Conservation (phyloP, 257 asterid species). For the Linderniella brevidens region DNA sequence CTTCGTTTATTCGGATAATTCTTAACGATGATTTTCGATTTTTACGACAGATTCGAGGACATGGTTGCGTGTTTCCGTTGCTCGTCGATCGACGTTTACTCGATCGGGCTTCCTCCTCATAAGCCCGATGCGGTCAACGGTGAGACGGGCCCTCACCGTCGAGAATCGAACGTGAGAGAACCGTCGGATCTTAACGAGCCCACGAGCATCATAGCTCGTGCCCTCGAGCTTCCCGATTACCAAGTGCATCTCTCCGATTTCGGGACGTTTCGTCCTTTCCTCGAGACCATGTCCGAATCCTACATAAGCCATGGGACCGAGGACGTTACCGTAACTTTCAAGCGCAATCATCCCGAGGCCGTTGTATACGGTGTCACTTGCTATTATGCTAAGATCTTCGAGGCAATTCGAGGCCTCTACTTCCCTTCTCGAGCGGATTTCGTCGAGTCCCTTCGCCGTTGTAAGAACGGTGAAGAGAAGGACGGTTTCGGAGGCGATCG, state of each 20-base stretch:
- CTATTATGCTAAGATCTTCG: conserved; percentile 59
- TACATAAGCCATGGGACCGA: too few species aligned
- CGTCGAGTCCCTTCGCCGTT: not conserved
- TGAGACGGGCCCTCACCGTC: too few species aligned
- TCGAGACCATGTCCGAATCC: too few species aligned
- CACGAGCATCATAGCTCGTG: conserved; percentile 50
- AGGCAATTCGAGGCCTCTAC: conserved; percentile 11
- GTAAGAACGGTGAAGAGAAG: too few species aligned
- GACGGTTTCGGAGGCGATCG: conserved; percentile 25
- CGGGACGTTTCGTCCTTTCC: too few species aligned
- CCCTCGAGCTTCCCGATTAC: conserved; percentile 42
- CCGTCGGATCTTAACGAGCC: too few species aligned
- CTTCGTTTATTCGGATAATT: conserved; percentile 3
- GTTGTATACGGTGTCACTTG: conserved; percentile 26
- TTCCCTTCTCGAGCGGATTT: too few species aligned
- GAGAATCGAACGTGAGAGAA: too few species aligned
- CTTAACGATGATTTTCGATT: too few species aligned
- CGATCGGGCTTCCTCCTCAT: conserved; percentile 69
- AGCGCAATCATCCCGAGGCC: too few species aligned
- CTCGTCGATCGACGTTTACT: conserved; percentile 61
- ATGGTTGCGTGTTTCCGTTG: conserved; percentile 73
- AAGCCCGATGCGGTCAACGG: conserved; percentile 21
- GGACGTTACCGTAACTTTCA: too few species aligned
- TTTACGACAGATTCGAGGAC: conserved; percentile 74
- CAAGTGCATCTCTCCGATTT: conserved; percentile 1